Conservation (phyloP, 129 eudicot species). For the Smallanthus sonchifolius region DNA sequence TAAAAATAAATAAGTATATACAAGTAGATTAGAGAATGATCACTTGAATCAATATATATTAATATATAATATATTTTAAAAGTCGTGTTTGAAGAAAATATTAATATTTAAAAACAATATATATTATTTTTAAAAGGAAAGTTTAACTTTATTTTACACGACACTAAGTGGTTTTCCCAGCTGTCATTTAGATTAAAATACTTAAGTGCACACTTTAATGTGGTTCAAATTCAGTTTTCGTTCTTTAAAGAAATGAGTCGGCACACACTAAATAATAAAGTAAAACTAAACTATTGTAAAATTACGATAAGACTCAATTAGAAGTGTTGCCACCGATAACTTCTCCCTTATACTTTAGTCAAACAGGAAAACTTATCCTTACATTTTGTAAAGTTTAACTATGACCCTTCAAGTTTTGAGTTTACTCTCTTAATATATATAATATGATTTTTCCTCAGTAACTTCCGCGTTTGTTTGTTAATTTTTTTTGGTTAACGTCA, state of each 20-base stretch:
- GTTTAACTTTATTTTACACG: neutral
- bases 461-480: too few relatives aligned
- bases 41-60: neutral
- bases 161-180: constrained; percentile 14
- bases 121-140: neutral
- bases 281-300: too few relatives aligned
- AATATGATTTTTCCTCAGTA: too few relatives aligned
- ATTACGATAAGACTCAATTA: too few relatives aligned
- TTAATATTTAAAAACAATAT: neutral
- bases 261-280: too few relatives aligned
- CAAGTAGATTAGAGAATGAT: neutral
- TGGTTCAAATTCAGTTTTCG: neutral
- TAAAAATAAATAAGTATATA: neutral
- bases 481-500: too few relatives aligned
- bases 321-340: too few relatives aligned
- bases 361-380: too few relatives aligned
- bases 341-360: too few relatives aligned
- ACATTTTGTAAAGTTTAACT: too few relatives aligned
- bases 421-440: too few relatives aligned
- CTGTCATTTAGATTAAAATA: constrained; percentile 1
- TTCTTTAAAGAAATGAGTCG: neutral
- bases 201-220: neutral
- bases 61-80: neutral
- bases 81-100: neutral
- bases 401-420: too few relatives aligned